Base-by-base conservation (phyloP, 75 land plant species). In the Azolla pinnata region DNA sequence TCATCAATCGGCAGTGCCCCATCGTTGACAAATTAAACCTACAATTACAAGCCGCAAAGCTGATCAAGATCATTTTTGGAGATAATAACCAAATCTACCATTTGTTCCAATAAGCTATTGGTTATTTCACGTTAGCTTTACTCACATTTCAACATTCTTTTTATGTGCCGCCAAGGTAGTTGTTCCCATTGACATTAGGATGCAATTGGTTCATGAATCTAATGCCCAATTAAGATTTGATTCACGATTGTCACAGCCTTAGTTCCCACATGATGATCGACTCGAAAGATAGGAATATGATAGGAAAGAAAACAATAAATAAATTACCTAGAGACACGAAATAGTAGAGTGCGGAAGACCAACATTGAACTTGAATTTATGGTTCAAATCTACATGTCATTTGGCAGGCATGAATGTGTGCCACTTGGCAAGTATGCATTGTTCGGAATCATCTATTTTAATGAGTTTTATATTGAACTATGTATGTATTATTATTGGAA, bases 161-260 rank as follows among this genome's bases (percentile, higher is more conserved):
- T 26, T 52, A 52, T 52, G 28, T 23, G 1, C 28, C 27, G 1
- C 25, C 28, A 3, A 1, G 27, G 2, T 29, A 52, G 14, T 52
- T 52, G 29, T 52, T 52, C 14, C 54, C 54, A 5, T 25, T 52
- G 2, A 52, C 54, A 23, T 2, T 52, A 24, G 54, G 29, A 3
- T 52, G 54, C 29, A 29, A 52, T 26, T 52, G 54, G 54, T 52
- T 52, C 2, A 2, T 52, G 29, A 52, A 52, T 4, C 4, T 16
- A 23, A 26, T 3, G 54, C 54, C 3, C 54, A 25, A 3, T 14
- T 52, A 2, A 26, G 27, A 2, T 52, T 52, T 24, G 54, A 52
- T 24, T 2, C 29, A 52, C 26, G 14, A 2, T 46, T 46, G 17
- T 18, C 17, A 18, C 14, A 18, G 14, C 49, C 49, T 14, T 7